Percentiles rank a stretch among this genome's conserved stretches.
phyloP scores from a whole-genome alignment of 768 basidiomycete genomes.

The Daedaleopsis nitida region DNA sequence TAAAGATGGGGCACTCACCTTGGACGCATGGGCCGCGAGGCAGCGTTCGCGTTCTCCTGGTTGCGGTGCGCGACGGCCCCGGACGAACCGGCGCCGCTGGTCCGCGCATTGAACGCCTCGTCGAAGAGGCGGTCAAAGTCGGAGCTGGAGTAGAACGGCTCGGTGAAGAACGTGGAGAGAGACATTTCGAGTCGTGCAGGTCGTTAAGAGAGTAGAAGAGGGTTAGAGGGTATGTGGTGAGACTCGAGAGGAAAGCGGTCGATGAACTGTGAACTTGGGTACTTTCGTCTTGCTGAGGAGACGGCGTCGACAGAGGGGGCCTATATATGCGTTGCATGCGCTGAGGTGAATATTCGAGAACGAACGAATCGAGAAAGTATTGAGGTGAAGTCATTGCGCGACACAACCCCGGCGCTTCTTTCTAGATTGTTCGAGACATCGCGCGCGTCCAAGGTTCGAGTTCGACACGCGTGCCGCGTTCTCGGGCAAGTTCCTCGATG shows the following conservation, averaged over 20 bases:
- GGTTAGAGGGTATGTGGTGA: slow-evolving; percentile 2
- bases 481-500: too few relatives aligned
- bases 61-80: slow-evolving; percentile 1
- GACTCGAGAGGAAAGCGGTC: slow-evolving; percentile 14
- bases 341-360: neutral
- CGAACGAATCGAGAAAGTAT: neutral
- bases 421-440: neutral
- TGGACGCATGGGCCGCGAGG: slow-evolving; percentile 20
- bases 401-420: neutral
- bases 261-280: slow-evolving; percentile 17
- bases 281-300: slow-evolving; percentile 17
- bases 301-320: neutral
- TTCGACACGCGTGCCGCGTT: too few relatives aligned
- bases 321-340: neutral
- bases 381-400: neutral
- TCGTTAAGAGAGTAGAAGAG: slow-evolving; percentile 9
- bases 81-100: neutral
- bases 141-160: slow-evolving; percentile 41
- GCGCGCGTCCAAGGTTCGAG: too few relatives aligned
- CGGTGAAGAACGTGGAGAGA: slow-evolving; percentile 41
- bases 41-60: slow-evolving; percentile 5
- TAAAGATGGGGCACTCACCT: slow-evolving; percentile 20
- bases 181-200: slow-evolving; percentile 31
- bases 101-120: slow-evolving; percentile 36
- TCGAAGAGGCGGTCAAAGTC: slow-evolving; percentile 49